Base-by-base conservation (phyloP, 345 rosid species). In the Barbarea vulgaris region DNA sequence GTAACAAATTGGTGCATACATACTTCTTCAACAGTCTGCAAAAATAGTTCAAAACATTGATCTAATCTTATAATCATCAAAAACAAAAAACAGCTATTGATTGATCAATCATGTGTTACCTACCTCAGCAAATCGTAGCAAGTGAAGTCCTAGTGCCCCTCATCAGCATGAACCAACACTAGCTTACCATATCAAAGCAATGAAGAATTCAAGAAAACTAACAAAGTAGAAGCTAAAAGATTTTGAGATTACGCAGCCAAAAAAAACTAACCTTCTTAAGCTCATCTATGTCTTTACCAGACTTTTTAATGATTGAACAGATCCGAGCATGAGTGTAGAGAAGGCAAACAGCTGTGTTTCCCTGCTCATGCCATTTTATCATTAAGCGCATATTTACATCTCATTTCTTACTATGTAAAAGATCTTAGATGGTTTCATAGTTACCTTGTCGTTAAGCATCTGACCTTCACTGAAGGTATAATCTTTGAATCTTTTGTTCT, bases 281-380 rank as follows among this genome's bases (percentile, higher is more conserved):
- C 64, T 87, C 86, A 57, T 85, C 88, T 3, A 83, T 77, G 64
- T 87, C 87, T 82, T 82, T 89, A 14, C 90, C 88, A 79, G 93
- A 93, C 78, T 82, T 89, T 80, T 84, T 86, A 80, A 93, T 86
- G 77, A 93, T 87, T 51, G 97, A 89, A 76, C 93, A 93, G 68
- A 93, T 89, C 76, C 96, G 84, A 57, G 95, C 98, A 86, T 90
- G 97, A 5, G 97, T 93, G 79, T 90, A 93, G 44, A 89, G 79
- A 83, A 90, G 80, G 79, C 89, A 88, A 69, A 87, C 90, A 79
- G 98, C 98, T 39, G 93, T 93, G 34, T 90, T 86, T 39, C 98
- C 98, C 98, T 93, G 90, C 37, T 58, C 71, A 62, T 18, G 56
- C 48, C 53, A 50, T 24, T 34, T 47, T 47, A 58, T 57, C 56